Evolutionary conservation across 1,284 basidiomycete species (phyloP).

Genomic region (Flammula alnicola): DNA sequence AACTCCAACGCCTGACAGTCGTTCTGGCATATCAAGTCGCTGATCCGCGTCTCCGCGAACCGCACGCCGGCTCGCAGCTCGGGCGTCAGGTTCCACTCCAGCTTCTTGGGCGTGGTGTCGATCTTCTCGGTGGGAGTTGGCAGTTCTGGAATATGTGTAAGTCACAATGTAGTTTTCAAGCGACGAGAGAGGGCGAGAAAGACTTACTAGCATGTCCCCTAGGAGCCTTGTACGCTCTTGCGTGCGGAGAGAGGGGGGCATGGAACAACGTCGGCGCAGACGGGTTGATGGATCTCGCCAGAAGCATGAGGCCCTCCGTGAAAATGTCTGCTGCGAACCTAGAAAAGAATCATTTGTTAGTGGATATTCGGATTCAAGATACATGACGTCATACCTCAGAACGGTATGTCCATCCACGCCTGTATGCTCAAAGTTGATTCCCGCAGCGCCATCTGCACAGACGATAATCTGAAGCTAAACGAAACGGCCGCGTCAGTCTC

Average conservation of each 20-base stretch:
- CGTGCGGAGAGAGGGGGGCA: conserved; percentile 83
- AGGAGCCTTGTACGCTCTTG: conserved; percentile 72
- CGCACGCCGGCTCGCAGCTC: conserved; percentile 86
- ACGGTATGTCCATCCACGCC: conserved; percentile 97
- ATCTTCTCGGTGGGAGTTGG: conserved; percentile 45
- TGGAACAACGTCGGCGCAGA: conserved; percentile 93
- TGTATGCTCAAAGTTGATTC: conserved; percentile 98
- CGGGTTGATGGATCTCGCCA: conserved; percentile 94
- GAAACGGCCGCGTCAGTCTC: neutral
- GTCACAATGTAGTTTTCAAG: no score
- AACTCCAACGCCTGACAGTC: conserved; percentile 94
- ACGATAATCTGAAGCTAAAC: conserved; percentile 91
- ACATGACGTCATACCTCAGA: no score
- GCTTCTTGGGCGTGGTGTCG: conserved; percentile 92
- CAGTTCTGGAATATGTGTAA: conserved; percentile 21
- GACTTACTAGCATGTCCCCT: conserved; percentile 28
- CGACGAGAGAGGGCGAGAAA: no score
- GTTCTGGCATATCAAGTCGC: conserved; percentile 97
- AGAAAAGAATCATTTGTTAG: no score
- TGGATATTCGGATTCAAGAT: no score
- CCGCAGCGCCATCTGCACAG: conserved; percentile 89
- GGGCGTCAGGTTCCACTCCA: conserved; percentile 90
- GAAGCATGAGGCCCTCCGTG: conserved; percentile 94
- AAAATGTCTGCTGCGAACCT: conserved; percentile 91
- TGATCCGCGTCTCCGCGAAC: conserved; percentile 93